A percentile compares a stretch with the other conserved stretches of the same genome.
Evolutionary conservation across 2,329 filamentous ascomycete species (phyloP).

Genomic region (Neurospora sp.): DNA sequence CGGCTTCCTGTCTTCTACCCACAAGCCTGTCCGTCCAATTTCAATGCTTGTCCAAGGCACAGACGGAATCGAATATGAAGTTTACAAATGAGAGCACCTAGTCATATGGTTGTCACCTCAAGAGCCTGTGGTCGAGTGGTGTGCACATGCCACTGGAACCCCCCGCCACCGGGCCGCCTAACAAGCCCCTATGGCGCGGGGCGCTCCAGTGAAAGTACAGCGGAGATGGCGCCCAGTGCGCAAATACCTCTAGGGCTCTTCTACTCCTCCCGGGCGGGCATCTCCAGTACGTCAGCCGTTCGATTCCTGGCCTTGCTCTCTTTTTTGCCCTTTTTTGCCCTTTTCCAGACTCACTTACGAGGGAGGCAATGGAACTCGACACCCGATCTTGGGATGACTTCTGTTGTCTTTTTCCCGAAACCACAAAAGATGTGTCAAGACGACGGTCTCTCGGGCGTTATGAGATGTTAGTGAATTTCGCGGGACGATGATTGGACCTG

Average conservation of each 20-base stretch:
- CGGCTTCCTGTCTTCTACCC: background rate
- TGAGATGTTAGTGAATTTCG: background rate
- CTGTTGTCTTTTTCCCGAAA: background rate
- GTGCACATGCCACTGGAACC: too few species aligned
- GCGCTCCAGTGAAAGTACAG: background rate
- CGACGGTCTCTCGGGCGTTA: background rate
- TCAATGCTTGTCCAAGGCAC: too few species aligned
- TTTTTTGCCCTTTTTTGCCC: background rate
- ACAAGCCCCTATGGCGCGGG: background rate
- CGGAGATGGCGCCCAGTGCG: background rate
- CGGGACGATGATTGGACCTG: background rate
- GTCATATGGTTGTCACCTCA: background rate
- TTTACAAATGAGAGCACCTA: background rate
- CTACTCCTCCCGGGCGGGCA: background rate
- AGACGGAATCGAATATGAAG: background rate
- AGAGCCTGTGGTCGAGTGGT: background rate
- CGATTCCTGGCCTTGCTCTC: background rate
- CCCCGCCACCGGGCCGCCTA: background rate
- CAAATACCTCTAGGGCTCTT: background rate
- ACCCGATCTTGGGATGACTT: background rate
- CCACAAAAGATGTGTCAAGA: background rate
- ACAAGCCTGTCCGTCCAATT: too few species aligned
- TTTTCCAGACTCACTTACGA: background rate
- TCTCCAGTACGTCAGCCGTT: background rate
- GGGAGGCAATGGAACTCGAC: background rate